Conservation (phyloP, 441 rosid species). For the Adansonia grandidieri region DNA sequence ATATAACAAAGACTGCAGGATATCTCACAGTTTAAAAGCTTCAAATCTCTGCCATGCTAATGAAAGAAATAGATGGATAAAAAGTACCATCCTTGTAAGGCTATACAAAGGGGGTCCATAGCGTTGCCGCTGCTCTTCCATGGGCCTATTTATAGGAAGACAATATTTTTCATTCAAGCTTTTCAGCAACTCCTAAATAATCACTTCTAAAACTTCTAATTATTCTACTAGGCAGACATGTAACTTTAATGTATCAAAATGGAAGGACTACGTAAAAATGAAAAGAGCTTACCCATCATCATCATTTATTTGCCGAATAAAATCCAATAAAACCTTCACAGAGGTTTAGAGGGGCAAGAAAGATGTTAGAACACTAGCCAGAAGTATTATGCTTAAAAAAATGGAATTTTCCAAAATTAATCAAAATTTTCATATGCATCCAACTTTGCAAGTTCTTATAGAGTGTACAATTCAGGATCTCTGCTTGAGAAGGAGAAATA, state of each 20-base stretch:
- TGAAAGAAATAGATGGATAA: constrained; percentile 64
- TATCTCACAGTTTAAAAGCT: constrained; percentile 66
- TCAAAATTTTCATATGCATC: constrained; percentile 18
- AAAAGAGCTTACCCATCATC: constrained; percentile 80
- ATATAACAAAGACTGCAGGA: constrained; percentile 23
- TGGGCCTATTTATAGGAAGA: constrained; percentile 65
- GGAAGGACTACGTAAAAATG: constrained; percentile 23
- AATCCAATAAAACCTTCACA: constrained; percentile 92
- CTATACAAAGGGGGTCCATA: constrained; percentile 94
- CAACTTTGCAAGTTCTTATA: neutral
- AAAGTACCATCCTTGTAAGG: constrained; percentile 71
- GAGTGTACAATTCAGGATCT: neutral
- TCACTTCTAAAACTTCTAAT: constrained; percentile 14
- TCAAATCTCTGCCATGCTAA: constrained; percentile 70
- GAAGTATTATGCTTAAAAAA: constrained; percentile 21
- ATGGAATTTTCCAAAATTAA: constrained; percentile 23
- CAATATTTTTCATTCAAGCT: constrained; percentile 24
- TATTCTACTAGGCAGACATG: constrained; percentile 17
- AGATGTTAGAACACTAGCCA: constrained; percentile 7
- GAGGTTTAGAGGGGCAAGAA: neutral
- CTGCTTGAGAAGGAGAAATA: constrained; percentile 4
- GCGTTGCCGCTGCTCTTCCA: constrained; percentile 97
- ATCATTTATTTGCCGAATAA: constrained; percentile 89
- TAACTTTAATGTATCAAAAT: constrained; percentile 16
- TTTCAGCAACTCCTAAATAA: constrained; percentile 7